These are phyloP conservation scores for Linaria vulgaris DNA, from an alignment of 257 asterid genomes.

Conservation along the genomic window DNA sequence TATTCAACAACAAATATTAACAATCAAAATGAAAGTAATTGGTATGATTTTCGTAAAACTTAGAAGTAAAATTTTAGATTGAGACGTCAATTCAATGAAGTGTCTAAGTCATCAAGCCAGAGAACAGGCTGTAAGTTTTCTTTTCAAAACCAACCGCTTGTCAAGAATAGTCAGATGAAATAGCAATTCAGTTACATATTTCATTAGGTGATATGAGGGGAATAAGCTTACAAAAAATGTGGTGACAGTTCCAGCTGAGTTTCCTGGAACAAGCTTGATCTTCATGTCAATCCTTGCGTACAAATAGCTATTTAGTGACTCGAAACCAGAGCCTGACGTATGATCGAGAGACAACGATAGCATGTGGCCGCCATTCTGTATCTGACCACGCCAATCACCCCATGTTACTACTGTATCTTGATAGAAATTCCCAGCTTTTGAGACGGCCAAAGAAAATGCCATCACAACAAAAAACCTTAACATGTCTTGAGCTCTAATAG, in stretches of 20 bases:
- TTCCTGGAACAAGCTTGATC: conserved; percentile 55
- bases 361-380: conserved; percentile 39
- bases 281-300: conserved; percentile 57
- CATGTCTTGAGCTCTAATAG: conserved; percentile 8
- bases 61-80: too few species aligned
- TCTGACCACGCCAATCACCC: conserved; percentile 51
- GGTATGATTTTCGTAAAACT: too few species aligned
- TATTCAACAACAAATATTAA: too few species aligned
- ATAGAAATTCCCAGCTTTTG: conserved; percentile 57
- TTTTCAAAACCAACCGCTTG: too few species aligned
- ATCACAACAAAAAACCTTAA: conserved; percentile 19
- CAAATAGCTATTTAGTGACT: conserved; percentile 42
- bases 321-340: conserved; percentile 58
- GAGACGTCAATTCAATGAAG: too few species aligned
- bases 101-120: too few species aligned
- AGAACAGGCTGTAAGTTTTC: too few species aligned
- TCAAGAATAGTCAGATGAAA: too few species aligned
- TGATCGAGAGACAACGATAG: conserved; percentile 55
- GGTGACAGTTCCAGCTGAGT: conserved; percentile 76
- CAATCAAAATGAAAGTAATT: too few species aligned
- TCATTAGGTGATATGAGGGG: too few species aligned
- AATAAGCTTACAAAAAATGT: conserved; percentile 64
- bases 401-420: conserved; percentile 40
- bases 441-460: conserved; percentile 37
- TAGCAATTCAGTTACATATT: too few species aligned